These are phyloP conservation scores for Yarrowia keelungensis DNA, from an alignment of 805 yeast species.

Conservation along the genomic window DNA sequence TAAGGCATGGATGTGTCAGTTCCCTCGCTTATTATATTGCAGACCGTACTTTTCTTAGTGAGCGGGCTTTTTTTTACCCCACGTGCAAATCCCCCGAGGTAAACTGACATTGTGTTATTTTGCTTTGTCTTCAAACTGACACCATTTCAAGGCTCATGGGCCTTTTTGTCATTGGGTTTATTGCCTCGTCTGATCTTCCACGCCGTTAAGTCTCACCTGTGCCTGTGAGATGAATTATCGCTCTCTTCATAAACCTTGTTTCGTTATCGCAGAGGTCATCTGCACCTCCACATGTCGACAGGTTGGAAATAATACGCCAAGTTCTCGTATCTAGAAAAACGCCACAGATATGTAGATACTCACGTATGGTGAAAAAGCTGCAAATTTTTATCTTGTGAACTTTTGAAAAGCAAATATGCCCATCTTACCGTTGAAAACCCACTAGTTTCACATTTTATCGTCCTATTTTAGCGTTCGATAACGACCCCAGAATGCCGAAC, in stretches of 20 bases:
- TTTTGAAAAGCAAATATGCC: not conserved
- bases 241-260: slow-evolving; percentile 6
- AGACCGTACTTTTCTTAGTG: too few species aligned
- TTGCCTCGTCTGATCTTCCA: slow-evolving; percentile 15
- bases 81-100: not conserved
- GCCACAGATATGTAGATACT: too few species aligned
- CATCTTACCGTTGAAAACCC: not conserved
- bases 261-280: slow-evolving; percentile 14
- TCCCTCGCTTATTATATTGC: too few species aligned
- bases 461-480: slow-evolving; percentile 19
- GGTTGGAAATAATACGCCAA: not conserved
- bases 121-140: not conserved
- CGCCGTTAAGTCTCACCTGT: slow-evolving; percentile 14
- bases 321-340: not conserved
- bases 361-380: not conserved
- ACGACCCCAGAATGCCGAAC: slow-evolving; percentile 12
- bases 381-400: not conserved
- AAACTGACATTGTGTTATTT: not conserved
- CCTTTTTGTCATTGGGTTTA: slow-evolving; percentile 3
- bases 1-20: too few species aligned
- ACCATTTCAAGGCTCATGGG: not conserved
- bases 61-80: not conserved
- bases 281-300: slow-evolving; percentile 22
- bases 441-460: slow-evolving; percentile 9
- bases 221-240: not conserved